Conservation (phyloP, 1,139 yeast species). For the Ogataea hybrid region DNA sequence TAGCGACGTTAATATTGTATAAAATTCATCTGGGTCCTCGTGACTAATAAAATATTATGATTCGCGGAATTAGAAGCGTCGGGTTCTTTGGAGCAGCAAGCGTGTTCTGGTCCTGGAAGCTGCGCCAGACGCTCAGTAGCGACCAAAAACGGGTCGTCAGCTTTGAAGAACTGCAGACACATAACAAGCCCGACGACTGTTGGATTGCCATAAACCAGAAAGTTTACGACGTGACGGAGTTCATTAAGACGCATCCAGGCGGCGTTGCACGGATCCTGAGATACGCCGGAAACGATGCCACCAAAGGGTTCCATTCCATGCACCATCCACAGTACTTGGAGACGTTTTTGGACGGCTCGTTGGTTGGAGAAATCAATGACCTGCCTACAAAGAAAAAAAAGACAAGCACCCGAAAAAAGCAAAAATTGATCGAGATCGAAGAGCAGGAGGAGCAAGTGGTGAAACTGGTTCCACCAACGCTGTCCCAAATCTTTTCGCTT, state of each 20-base stretch:
- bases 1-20: conserved; percentile 2
- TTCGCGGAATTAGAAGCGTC: background rate
- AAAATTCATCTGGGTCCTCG: background rate
- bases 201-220: conserved; percentile 60
- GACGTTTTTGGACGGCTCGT: conserved; percentile 35
- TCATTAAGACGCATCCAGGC: conserved; percentile 38
- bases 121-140: background rate
- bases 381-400: conserved; percentile 15
- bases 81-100: background rate
- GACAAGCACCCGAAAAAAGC: conserved; percentile 1
- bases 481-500: conserved; percentile 33
- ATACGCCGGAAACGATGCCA: conserved; percentile 91
- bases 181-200: conserved; percentile 55
- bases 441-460: conserved; percentile 15
- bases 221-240: conserved; percentile 66
- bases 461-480: conserved; percentile 33
- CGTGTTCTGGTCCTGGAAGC: background rate
- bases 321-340: conserved; percentile 81
- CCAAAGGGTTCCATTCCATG: conserved; percentile 78
- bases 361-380: conserved; percentile 23
- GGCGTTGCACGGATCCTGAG: conserved; percentile 40
- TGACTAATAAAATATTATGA: background rate
- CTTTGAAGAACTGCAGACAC: conserved; percentile 50
- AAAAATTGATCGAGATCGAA: conserved; percentile 14
- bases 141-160: conserved; percentile 22